A percentile compares a stretch with the other conserved stretches of the same genome.
phyloP scores from a whole-genome alignment of 805 yeast species.

The Metschnikowia kofuensis region DNA sequence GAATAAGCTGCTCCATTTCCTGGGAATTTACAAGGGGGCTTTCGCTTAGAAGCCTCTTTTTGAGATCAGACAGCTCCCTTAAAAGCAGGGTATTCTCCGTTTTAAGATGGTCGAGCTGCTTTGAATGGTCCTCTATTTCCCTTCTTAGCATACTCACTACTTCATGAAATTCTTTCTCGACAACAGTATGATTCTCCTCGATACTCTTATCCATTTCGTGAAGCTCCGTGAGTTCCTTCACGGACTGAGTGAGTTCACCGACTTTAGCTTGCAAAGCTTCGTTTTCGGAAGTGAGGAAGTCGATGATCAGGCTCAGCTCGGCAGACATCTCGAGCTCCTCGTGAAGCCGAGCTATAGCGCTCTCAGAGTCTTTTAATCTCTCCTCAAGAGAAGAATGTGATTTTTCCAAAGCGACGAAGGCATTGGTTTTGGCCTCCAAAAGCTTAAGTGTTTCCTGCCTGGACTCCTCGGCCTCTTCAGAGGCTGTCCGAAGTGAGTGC shows the following conservation, averaged over 20 bases:
- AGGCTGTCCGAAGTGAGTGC: conserved; percentile 25
- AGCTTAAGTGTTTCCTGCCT: conserved; percentile 20
- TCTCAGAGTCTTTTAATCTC: conserved; percentile 22
- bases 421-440: conserved; percentile 1
- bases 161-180: conserved; percentile 41
- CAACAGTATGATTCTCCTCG: conserved; percentile 42
- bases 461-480: conserved; percentile 23
- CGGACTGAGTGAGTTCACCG: conserved; percentile 28
- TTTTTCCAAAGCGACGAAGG: neutral
- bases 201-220: conserved; percentile 49
- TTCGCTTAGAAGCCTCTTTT: neutral
- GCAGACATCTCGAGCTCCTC: conserved; percentile 31
- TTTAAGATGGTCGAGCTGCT: conserved; percentile 1
- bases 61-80: conserved; percentile 4
- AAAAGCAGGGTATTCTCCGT: conserved; percentile 1
- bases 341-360: conserved; percentile 26
- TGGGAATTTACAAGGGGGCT: neutral
- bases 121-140: conserved; percentile 2
- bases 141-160: neutral
- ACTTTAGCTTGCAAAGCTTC: conserved; percentile 35
- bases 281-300: conserved; percentile 34
- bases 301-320: conserved; percentile 36
- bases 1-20: conserved; percentile 2
- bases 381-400: conserved; percentile 2
- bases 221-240: conserved; percentile 48